phyloP scores from a whole-genome alignment of 352 stramenopile species.

The Phytophthora hibernalis region DNA sequence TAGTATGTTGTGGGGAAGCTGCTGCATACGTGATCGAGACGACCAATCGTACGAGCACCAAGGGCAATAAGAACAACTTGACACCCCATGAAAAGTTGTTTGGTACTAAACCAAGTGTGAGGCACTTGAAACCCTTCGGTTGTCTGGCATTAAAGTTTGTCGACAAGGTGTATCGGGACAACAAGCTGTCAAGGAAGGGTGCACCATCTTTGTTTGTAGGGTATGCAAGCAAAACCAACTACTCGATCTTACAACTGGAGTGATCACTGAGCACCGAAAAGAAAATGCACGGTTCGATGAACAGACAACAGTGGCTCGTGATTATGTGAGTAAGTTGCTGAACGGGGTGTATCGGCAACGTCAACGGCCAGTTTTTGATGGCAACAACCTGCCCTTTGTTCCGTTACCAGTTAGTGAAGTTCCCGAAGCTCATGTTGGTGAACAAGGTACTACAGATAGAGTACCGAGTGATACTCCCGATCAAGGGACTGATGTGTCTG shows the following conservation, averaged over 20 bases:
- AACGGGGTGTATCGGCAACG: conserved; percentile 9
- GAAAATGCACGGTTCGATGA: conserved; percentile 21
- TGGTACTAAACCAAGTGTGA: conserved; percentile 9
- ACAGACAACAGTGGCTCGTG: conserved; percentile 4
- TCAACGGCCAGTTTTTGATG: conserved; percentile 1
- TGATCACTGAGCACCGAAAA: conserved; percentile 10
- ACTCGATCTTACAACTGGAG: conserved; percentile 4
- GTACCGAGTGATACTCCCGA: not conserved
- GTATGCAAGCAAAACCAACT: conserved; percentile 4
- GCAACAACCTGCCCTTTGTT: conserved; percentile 6
- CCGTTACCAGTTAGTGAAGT: conserved; percentile 4
- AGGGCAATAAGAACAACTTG: conserved; percentile 11
- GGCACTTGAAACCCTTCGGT: conserved; percentile 11
- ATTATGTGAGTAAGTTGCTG: conserved; percentile 8
- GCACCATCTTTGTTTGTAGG: conserved; percentile 3
- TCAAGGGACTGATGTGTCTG: not conserved
- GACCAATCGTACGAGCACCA: conserved; percentile 9
- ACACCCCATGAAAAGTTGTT: conserved; percentile 17
- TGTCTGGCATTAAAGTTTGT: conserved; percentile 17
- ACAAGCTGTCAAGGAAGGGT: conserved; percentile 15
- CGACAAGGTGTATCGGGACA: conserved; percentile 9
- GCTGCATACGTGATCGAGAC: conserved; percentile 16
- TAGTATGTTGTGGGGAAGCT: conserved; percentile 12
- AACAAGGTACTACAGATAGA: too few species aligned
- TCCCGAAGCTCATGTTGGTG: not conserved